A percentile compares a stretch with the other conserved stretches of the same genome.
Evolutionary conservation across 306 rosid species (phyloP).

Genomic region (Quercus cerris): DNA sequence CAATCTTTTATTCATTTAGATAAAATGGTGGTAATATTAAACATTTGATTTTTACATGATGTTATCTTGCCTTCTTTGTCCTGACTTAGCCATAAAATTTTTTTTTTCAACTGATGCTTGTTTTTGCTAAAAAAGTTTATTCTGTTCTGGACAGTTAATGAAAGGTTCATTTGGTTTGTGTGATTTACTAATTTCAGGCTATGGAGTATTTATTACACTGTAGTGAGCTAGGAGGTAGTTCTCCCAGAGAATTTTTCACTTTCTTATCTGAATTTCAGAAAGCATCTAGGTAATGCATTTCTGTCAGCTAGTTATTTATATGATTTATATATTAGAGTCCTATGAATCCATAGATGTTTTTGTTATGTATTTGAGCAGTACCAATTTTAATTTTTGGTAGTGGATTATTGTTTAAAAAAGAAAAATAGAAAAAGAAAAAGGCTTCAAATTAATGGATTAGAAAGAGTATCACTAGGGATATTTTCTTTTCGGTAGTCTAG

Average conservation of each 20-base stretch:
- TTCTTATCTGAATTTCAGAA: conserved; percentile 81
- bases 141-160: conserved; percentile 13
- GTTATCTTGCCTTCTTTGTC: background rate
- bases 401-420: background rate
- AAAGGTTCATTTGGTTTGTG: conserved; percentile 17
- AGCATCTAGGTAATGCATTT: conserved; percentile 65
- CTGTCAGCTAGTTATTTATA: background rate
- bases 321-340: background rate
- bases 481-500: background rate
- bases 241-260: conserved; percentile 52
- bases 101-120: background rate
- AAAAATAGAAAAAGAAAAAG: background rate
- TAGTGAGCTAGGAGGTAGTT: conserved; percentile 65
- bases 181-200: conserved; percentile 53
- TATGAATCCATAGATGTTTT: background rate
- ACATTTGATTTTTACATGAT: background rate
- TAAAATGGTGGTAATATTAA: background rate
- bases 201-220: conserved; percentile 78
- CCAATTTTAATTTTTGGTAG: background rate
- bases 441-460: background rate
- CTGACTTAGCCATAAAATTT: background rate
- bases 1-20: too few relatives aligned
- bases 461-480: background rate
- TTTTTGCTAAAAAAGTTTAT: background rate
- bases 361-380: background rate